Evolutionary conservation across 83 land plant species (phyloP).

Genomic region (Diphasiastrum complanatum): DNA sequence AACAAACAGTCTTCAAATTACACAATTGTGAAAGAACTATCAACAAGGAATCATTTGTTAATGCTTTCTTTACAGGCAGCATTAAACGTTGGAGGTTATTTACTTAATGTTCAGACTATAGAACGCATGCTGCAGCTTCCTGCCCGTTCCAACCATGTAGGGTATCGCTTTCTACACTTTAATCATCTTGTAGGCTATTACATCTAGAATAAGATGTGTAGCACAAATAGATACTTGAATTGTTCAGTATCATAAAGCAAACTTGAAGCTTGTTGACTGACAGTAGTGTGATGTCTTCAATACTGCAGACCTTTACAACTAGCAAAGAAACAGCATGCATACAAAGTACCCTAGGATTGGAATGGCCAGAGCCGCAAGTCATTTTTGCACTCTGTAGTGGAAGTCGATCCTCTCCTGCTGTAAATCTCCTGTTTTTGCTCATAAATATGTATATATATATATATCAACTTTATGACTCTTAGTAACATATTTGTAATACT

Average conservation of each 20-base stretch:
- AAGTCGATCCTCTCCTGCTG: slow-evolving; percentile 11
- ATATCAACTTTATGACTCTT: no score
- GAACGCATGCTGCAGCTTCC: neutral
- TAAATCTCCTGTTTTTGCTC: no score
- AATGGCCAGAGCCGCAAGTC: slow-evolving; percentile 14
- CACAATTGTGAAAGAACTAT: no score
- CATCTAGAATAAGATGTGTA: no score
- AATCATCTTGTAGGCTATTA: no score
- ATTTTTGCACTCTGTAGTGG: slow-evolving; percentile 10
- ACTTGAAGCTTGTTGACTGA: neutral
- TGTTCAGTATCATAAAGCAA: neutral
- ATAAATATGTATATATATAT: neutral
- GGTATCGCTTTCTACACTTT: neutral
- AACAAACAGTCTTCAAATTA: no score
- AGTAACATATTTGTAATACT: neutral
- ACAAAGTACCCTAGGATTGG: slow-evolving; percentile 2
- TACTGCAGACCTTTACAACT: slow-evolving; percentile 6
- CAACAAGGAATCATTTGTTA: no score
- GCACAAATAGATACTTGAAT: no score
- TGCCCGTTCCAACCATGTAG: neutral
- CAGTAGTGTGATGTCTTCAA: no score
- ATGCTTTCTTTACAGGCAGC: no score
- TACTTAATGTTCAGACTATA: neutral
- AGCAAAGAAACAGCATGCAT: neutral
- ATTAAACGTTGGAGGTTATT: neutral